Evolutionary conservation across 768 basidiomycete species (phyloP).

Genomic region (Pisolithus sp.): DNA sequence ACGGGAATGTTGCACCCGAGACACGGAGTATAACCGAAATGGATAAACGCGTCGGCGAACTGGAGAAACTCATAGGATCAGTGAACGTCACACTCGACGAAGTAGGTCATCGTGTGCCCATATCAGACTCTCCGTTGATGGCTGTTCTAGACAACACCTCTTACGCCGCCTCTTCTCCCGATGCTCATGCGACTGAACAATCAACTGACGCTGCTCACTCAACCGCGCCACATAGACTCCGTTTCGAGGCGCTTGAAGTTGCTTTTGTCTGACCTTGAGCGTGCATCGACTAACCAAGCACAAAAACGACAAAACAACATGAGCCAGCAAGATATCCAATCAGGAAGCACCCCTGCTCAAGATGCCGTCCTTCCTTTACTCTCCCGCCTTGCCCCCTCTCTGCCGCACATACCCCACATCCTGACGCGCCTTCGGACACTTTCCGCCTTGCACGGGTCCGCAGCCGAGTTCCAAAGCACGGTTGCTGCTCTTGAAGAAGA

Average conservation of each 20-base stretch:
- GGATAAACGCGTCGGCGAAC: slow-evolving; percentile 75
- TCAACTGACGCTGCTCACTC: slow-evolving; percentile 83
- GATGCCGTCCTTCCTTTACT: slow-evolving; percentile 67
- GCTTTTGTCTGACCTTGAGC: slow-evolving; percentile 87
- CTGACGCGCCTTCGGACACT: slow-evolving; percentile 84
- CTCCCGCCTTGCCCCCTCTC: slow-evolving; percentile 60
- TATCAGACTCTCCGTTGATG: not conserved
- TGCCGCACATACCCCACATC: slow-evolving; percentile 85
- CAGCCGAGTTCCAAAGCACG: slow-evolving; percentile 67
- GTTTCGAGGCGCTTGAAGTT: slow-evolving; percentile 91
- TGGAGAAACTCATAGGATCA: slow-evolving; percentile 81
- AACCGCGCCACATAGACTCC: slow-evolving; percentile 93
- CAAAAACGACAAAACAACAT: slow-evolving; percentile 18
- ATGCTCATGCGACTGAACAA: slow-evolving; percentile 76
- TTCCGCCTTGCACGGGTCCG: slow-evolving; percentile 73
- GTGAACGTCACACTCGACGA: slow-evolving; percentile 77
- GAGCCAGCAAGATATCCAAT: slow-evolving; percentile 7
- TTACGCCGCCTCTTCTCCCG: slow-evolving; percentile 77
- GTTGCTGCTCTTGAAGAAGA: slow-evolving; percentile 65
- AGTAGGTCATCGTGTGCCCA: slow-evolving; percentile 36
- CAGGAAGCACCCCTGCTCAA: slow-evolving; percentile 28
- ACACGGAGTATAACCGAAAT: slow-evolving; percentile 59
- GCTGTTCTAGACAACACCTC: slow-evolving; percentile 51
- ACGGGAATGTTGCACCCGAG: slow-evolving; percentile 27
- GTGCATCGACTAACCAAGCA: slow-evolving; percentile 44